Conservation (phyloP, 2,329 filamentous ascomycete genomes). For the Aureobasidium sp. region DNA sequence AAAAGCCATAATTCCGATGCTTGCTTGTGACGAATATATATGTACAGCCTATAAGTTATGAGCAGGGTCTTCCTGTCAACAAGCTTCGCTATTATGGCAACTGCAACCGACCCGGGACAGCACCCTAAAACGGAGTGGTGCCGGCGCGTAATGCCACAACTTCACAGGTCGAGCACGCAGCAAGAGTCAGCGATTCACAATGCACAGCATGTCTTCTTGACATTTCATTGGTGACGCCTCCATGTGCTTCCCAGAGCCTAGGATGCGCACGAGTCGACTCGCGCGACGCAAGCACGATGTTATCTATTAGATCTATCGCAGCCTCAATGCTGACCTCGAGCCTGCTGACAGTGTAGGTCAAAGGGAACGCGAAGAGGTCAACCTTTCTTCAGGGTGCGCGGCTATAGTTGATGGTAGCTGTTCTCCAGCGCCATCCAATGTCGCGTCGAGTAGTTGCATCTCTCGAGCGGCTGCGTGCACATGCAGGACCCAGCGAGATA, state of each 20-base stretch:
- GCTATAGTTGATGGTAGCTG: neutral
- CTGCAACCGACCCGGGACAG: neutral
- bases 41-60: neutral
- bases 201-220: constrained; percentile 7
- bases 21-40: no score
- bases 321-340: neutral
- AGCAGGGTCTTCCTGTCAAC: neutral
- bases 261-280: neutral
- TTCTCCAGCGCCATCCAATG: neutral
- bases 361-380: neutral
- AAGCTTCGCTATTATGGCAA: neutral
- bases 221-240: neutral
- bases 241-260: neutral
- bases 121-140: neutral
- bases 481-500: constrained; percentile 2
- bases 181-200: constrained; percentile 5
- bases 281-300: neutral
- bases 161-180: constrained; percentile 12
- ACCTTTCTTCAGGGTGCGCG: neutral
- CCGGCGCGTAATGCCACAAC: constrained; percentile 2
- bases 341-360: neutral
- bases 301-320: neutral
- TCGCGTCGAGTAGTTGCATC: neutral
- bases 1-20: no score
- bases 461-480: neutral